Base-by-base conservation (phyloP, 2,329 filamentous ascomycete species). In the Bipolaris zeicola region DNA sequence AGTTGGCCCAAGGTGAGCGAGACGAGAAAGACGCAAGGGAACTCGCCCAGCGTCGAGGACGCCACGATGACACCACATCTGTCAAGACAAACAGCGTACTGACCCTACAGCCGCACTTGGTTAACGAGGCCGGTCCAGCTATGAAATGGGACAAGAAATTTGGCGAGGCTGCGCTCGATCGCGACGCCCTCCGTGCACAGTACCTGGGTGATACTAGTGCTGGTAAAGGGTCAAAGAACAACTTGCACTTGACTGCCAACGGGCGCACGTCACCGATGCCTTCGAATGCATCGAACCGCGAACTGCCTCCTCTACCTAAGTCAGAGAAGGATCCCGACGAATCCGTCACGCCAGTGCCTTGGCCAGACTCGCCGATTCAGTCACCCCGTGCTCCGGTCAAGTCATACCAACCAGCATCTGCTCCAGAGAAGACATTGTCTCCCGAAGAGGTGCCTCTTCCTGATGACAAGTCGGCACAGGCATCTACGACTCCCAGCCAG, bases 91-190 rank as follows among this genome's bases (percentile, higher is more conserved):
- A 88, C 75, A 99, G 95, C 64, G 85, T 96, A 53, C 84, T 97
- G 70, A 96, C 92, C 3, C 80, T 98, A 44, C 93, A 96, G 72
- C 90, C 92, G 1, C 85, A 87, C 50, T 89, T 98, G 60, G 83
- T 93, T 69, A 92, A 83, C 50, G 95, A 96, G 74, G 94, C 93
- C 16, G 95, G 90, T 7, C 90, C 92, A 22, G 95, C 95, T 1
- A 89, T 99, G 88, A 96, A 96, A 76, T 99, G 95, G 95, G 92
- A 94, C 31, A 96, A 87, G 76, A 92, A 91, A 68, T 98, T 97
- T 73, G 95, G 98, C 77, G 96, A 96, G 79, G 89, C 94, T 67
- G 83, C 89, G 3, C 89, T 94, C 84, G 92, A 92, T 68, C 96
- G 95, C 77, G 88, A 95, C 68, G 83, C 89, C 6, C 89, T 96